Conservation (phyloP, 2,329 filamentous ascomycete genomes). For the Ceratocystiopsis brevicomis region DNA sequence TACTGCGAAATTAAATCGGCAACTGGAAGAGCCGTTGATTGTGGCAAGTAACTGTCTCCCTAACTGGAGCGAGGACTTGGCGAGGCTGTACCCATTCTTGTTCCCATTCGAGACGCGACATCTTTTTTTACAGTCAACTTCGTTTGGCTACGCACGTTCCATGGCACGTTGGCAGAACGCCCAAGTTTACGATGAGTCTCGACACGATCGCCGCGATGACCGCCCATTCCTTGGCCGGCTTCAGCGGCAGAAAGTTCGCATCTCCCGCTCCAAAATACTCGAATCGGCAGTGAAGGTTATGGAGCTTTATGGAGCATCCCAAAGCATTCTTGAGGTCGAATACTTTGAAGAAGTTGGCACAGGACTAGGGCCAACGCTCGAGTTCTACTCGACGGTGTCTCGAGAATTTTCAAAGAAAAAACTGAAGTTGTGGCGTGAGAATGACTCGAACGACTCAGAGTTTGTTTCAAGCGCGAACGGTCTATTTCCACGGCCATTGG, state of each 20-base stretch:
- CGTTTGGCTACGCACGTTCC: constrained; percentile 90
- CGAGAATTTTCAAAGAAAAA: constrained; percentile 97
- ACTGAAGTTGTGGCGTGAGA: constrained; percentile 88
- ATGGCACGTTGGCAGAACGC: constrained; percentile 96
- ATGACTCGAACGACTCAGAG: constrained; percentile 52
- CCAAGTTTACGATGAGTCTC: constrained; percentile 60
- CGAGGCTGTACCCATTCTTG: constrained; percentile 83
- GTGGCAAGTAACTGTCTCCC: constrained; percentile 94
- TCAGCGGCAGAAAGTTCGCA: constrained; percentile 94
- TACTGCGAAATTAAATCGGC: constrained; percentile 90
- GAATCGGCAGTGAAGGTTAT: constrained; percentile 97
- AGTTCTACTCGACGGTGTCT: constrained; percentile 95
- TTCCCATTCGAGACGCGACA: constrained; percentile 97
- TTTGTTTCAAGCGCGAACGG: constrained; percentile 73
- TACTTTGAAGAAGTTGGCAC: constrained; percentile 98
- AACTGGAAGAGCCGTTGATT: constrained; percentile 88
- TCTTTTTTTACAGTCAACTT: constrained; percentile 91
- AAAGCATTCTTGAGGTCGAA: constrained; percentile 89
- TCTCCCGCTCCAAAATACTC: constrained; percentile 81
- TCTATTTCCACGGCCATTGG: constrained; percentile 82
- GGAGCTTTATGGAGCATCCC: constrained; percentile 93
- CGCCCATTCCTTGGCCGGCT: constrained; percentile 77
- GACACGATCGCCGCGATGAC: constrained; percentile 73
- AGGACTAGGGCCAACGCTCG: constrained; percentile 80
- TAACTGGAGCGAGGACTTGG: constrained; percentile 88